A percentile compares a stretch with the other conserved stretches of the same genome.
Evolutionary conservation across 2,329 filamentous ascomycete genomes (phyloP).

Genomic region (Leptographium procerum): DNA sequence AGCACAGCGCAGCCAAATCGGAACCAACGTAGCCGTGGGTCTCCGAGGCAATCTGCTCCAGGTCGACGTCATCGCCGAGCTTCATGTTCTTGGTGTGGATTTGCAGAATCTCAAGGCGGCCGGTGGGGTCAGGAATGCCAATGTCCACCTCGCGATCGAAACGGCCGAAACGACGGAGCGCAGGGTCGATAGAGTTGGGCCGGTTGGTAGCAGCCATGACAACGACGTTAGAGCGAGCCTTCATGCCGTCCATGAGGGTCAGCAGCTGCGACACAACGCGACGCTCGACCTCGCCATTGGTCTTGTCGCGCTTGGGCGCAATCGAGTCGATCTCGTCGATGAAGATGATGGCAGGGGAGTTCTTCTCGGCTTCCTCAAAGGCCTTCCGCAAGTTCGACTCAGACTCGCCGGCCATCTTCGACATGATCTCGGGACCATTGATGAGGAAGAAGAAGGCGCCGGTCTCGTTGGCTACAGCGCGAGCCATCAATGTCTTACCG

Average conservation of each 20-base stretch:
- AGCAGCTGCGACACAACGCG: constrained; percentile 93
- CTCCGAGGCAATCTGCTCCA: constrained; percentile 92
- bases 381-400: constrained; percentile 97
- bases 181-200: constrained; percentile 96
- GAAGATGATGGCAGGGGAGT: constrained; percentile 98
- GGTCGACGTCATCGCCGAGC: constrained; percentile 88
- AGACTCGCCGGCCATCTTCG: constrained; percentile 99
- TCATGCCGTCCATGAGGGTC: constrained; percentile 99
- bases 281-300: constrained; percentile 95
- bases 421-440: constrained; percentile 99
- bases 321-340: constrained; percentile 99
- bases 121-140: constrained; percentile 93
- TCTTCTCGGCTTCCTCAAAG: constrained; percentile 99
- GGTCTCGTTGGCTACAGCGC: constrained; percentile 96
- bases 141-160: constrained; percentile 99
- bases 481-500: constrained; percentile 98
- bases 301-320: constrained; percentile 99
- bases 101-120: constrained; percentile 95
- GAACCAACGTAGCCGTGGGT: constrained; percentile 99
- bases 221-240: constrained; percentile 94
- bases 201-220: constrained; percentile 99
- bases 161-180: constrained; percentile 92
- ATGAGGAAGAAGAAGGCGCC: constrained; percentile 99
- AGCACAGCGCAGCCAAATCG: constrained; percentile 95
- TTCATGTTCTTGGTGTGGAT: constrained; percentile 99